Evolutionary conservation across 768 basidiomycete species (phyloP), one percentile per base, ranked within the genome.

Genomic region (Psilocybe subaeruginosa): DNA sequence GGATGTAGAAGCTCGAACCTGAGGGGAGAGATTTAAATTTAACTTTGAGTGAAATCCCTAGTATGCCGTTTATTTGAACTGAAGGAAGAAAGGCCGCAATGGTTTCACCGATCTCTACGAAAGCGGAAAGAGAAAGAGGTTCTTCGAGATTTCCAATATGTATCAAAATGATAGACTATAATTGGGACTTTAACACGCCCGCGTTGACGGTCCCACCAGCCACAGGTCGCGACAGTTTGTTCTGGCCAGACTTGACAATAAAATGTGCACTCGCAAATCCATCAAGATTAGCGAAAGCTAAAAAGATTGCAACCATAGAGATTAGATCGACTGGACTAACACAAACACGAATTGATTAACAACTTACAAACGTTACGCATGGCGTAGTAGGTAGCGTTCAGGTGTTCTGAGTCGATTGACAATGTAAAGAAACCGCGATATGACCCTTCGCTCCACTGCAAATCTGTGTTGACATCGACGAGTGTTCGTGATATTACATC

Each of bases 381-480:
- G 1, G 81, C 85, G 57, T 80, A 86, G 72, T 81, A 86, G 19
- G 83, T 82, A 19, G 85, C 82, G 30, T 76, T 80, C 49, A 82
- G 66, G 53, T 74, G 74, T 16, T 76, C 59, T n/a, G 82, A 65
- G 64, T 79, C 76, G 60, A 88, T 70, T 30, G 74, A 76, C 11
- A 88, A 73, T 37, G 84, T 82, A 72, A 85, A 86, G 73, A 86
- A 88, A 1, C 86, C 86, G 35, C 85, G 72, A 72, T 76, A 85
- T 6, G 81, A 84, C 7, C 80, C 84, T 70, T 87, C 85, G 60
- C 82, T 83, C 85, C 83, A 87, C 65, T 86, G 85, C 41, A 87
- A 69, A 63, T 85, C 82, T 1, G 74, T 62, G 71, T 85, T 85
- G 23, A 67, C 69, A 14, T 64, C 70, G 11, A 84, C 78, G 30